These are phyloP conservation scores for Acanthamoeba royreba DNA, from an alignment of 208 protist genomes.

Conservation along the genomic window DNA sequence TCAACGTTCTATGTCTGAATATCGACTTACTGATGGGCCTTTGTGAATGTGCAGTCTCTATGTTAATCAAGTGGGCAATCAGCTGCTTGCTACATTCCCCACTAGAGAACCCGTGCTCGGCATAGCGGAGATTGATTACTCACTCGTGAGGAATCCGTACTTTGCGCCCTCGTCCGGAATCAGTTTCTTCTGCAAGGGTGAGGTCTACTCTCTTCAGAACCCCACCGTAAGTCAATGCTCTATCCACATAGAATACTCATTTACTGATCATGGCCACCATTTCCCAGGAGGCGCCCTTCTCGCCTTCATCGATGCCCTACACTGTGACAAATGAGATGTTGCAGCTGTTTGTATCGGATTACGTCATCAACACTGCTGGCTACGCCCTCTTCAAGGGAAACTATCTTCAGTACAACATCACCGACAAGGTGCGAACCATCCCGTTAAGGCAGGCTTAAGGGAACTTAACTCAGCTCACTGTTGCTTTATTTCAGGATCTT, in stretches of 20 bases:
- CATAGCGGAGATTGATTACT: neutral
- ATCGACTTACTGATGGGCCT: neutral
- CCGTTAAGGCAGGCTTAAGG: neutral
- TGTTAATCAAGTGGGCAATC: neutral
- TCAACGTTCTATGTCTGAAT: neutral
- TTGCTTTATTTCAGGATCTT: neutral
- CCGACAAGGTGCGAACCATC: neutral
- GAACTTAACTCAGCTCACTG: neutral
- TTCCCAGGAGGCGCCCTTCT: neutral
- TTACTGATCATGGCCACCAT: neutral
- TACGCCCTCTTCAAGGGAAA: neutral
- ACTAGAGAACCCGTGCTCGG: neutral
- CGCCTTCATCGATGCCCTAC: neutral
- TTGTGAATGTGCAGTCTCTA: neutral
- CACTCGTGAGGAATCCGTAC: neutral
- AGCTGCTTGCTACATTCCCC: neutral
- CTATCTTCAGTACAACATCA: neutral
- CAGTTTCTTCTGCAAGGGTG: neutral
- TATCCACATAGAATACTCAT: neutral
- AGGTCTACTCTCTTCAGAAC: neutral
- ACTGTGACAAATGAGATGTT: neutral
- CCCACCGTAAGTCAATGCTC: neutral
- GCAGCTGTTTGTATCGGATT: neutral
- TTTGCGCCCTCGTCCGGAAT: neutral
- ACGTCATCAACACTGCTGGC: neutral